Conservation (phyloP, 2,329 filamentous ascomycete species). For the Ceratocystis papillata region DNA sequence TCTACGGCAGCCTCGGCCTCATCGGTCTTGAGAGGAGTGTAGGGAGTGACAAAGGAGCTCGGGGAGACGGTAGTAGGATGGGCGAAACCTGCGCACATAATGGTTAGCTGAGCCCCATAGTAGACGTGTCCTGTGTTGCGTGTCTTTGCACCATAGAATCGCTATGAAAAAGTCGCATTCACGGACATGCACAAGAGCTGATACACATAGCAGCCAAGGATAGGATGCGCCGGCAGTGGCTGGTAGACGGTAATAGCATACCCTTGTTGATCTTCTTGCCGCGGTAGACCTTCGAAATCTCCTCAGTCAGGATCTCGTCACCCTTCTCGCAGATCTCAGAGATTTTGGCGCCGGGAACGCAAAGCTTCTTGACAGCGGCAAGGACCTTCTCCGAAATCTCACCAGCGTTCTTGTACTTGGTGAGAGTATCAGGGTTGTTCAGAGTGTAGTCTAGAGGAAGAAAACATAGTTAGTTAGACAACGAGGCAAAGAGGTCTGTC, state of each 20-base stretch:
- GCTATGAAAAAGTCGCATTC: not conserved
- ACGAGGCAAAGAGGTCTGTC: not conserved
- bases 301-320: conserved; percentile 87
- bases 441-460: conserved; percentile 65
- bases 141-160: not conserved
- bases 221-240: not conserved
- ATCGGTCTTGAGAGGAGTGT: conserved; percentile 84
- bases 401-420: conserved; percentile 97
- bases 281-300: conserved; percentile 91
- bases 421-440: conserved; percentile 86
- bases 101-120: conserved; percentile 12
- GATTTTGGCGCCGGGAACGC: conserved; percentile 81
- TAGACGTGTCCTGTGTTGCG: not conserved
- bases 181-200: not conserved
- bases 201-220: not conserved
- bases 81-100: conserved; percentile 53
- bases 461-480: conserved; percentile 12
- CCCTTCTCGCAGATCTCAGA: conserved; percentile 90
- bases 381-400: conserved; percentile 94
- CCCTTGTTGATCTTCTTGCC: conserved; percentile 95
- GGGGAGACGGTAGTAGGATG: conserved; percentile 95
- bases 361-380: conserved; percentile 63
- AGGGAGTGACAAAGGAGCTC: conserved; percentile 87
- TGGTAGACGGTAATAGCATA: conserved; percentile 34
- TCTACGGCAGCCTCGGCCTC: conserved; percentile 68